Evolutionary conservation across 2,329 filamentous ascomycete genomes (phyloP).

Genomic region (Xylaria hypoxylon): DNA sequence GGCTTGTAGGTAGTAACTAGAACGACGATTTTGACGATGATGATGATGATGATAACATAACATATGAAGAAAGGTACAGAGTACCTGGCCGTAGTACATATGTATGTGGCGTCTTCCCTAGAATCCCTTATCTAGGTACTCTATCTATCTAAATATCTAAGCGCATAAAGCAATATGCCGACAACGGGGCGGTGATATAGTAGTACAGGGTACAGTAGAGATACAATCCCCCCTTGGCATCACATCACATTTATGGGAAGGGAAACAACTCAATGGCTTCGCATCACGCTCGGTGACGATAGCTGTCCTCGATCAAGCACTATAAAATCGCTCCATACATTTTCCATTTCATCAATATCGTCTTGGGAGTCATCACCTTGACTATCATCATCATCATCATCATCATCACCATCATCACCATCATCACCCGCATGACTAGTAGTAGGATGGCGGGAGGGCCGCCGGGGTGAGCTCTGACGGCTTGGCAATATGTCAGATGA

Average conservation of each 20-base stretch:
- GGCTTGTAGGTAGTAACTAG: slow-evolving; percentile 3
- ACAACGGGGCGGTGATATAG: slow-evolving; percentile 6
- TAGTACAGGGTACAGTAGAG: slow-evolving; percentile 4
- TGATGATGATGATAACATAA: no score
- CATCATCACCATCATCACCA: neutral
- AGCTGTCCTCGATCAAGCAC: slow-evolving; percentile 18
- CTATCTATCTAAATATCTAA: slow-evolving; percentile 18
- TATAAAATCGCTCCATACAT: slow-evolving; percentile 26
- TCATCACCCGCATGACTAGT: no score
- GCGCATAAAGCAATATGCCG: slow-evolving; percentile 8
- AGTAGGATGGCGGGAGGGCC: slow-evolving; percentile 13
- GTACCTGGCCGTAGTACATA: no score
- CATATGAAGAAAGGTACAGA: neutral
- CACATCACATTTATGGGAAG: slow-evolving; percentile 12
- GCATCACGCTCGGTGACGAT: neutral
- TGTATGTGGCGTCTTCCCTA: no score
- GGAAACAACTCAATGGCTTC: slow-evolving; percentile 17
- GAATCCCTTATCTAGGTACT: neutral
- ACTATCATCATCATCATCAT: slow-evolving; percentile 21
- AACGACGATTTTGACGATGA: neutral
- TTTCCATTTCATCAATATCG: slow-evolving; percentile 20
- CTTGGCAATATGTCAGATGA: slow-evolving; percentile 15
- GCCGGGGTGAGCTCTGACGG: slow-evolving; percentile 16
- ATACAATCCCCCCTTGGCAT: slow-evolving; percentile 7
- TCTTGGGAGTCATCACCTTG: slow-evolving; percentile 21